Evolutionary conservation across 2,329 filamentous ascomycete genomes (phyloP), one percentile per base, ranked within the genome.

Genomic region (Xylaria multiplex): DNA sequence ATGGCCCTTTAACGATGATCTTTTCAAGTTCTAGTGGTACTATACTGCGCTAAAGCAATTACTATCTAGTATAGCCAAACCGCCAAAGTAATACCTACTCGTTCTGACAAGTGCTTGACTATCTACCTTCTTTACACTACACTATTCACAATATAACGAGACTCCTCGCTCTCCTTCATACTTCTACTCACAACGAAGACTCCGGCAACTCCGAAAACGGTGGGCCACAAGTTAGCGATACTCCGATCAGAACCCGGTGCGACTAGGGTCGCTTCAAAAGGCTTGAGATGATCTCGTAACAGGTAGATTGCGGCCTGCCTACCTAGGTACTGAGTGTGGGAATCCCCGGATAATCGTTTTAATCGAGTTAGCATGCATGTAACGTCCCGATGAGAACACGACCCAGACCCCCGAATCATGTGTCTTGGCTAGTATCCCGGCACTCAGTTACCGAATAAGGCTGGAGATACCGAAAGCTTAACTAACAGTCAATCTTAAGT

Each of bases 211-310:
- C 63, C 52, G 37, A 52, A 27, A 14, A 14, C 6, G 7, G 56
- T 35, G 50, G 45, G 27, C 30, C 14, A 52, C 27, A 35, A 42
- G 16, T 14, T 53, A 9, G 27, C n/a, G n/a, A n/a, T n/a, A n/a
- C n/a, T n/a, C n/a, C n/a, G n/a, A n/a, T n/a, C n/a, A n/a, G n/a
- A n/a, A n/a, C n/a, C n/a, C n/a, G n/a, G n/a, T n/a, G n/a, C 22
- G 40, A 14, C 32, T 14, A 43, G 43, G 24, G 30, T 53, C 27
- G 7, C 8, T n/a, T 56, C 27, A 13, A 35, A 46, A 6, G 14
- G 42, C 40, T 48, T 57, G 54, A 30, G 48, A 46, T 57, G 24
- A 45, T 24, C 22, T 30, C 30, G 35, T 27, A 49, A 2, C 22
- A n/a, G 40, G 13, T 40, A 30, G 37, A 30, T 46, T 46, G 5